A percentile compares a stretch with the other conserved stretches of the same genome.
Evolutionary conservation across 2,329 filamentous ascomycete genomes (phyloP).

Genomic region (Periconia digitata): DNA sequence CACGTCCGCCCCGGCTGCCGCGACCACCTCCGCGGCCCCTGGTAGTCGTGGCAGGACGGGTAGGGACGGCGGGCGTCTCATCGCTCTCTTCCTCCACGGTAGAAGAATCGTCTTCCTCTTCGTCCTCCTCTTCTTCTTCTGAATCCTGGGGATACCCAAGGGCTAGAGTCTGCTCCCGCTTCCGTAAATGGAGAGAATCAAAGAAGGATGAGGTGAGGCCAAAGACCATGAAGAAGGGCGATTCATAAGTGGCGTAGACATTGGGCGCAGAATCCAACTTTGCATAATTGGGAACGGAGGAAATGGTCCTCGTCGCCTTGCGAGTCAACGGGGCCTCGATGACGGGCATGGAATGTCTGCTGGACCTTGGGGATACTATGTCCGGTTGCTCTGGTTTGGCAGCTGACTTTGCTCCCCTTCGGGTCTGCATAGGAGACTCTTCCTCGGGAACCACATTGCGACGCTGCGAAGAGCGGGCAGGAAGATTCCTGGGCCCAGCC

Average conservation of each 20-base stretch:
- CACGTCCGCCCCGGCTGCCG: slow-evolving; percentile 28
- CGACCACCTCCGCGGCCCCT: slow-evolving; percentile 30
- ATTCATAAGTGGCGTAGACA: slow-evolving; percentile 35
- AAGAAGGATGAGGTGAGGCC: slow-evolving; percentile 37
- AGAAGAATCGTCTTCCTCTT: slow-evolving; percentile 20
- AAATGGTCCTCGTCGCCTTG: slow-evolving; percentile 40
- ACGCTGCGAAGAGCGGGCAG: slow-evolving; percentile 32
- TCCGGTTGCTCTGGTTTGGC: slow-evolving; percentile 31
- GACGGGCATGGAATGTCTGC: slow-evolving; percentile 19
- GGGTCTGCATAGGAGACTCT: slow-evolving; percentile 36
- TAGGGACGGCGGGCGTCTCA: slow-evolving; percentile 12
- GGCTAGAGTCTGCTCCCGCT: slow-evolving; percentile 7
- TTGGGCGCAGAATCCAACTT: slow-evolving; percentile 26
- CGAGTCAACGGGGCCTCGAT: slow-evolving; percentile 28
- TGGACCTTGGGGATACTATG: slow-evolving; percentile 25
- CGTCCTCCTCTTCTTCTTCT: slow-evolving; percentile 15
- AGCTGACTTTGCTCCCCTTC: slow-evolving; percentile 34
- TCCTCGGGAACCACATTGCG: slow-evolving; percentile 27
- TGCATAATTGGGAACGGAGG: slow-evolving; percentile 37
- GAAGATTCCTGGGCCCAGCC: slow-evolving; percentile 27
- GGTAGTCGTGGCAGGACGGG: slow-evolving; percentile 20
- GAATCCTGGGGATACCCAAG: no score
- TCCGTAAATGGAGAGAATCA: slow-evolving; percentile 26
- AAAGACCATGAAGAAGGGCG: slow-evolving; percentile 37
- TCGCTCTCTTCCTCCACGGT: slow-evolving; percentile 24